Evolutionary conservation across 306 rosid genomes (phyloP).

Genomic region (Boehmeria nivea): DNA sequence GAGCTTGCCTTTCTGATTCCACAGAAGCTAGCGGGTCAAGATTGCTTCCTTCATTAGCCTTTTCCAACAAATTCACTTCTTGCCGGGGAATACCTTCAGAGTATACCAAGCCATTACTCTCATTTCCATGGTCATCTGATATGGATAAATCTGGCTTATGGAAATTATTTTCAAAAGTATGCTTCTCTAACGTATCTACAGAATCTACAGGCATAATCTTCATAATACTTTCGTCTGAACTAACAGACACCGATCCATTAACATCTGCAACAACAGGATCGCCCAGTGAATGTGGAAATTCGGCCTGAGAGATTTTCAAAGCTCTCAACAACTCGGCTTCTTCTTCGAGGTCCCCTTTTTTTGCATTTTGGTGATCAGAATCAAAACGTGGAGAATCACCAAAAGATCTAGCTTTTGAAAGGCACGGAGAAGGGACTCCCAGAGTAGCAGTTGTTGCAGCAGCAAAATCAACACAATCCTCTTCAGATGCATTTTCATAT

Average conservation of each 20-base stretch:
- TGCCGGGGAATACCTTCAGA: conserved; percentile 28
- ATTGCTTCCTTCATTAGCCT: conserved; percentile 26
- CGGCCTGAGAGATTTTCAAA: conserved; percentile 59
- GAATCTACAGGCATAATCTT: conserved; percentile 32
- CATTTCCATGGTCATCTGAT: conserved; percentile 35
- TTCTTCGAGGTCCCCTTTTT: conserved; percentile 93
- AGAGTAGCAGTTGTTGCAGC: conserved; percentile 98
- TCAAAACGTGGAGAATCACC: conserved; percentile 63
- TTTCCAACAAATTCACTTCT: conserved; percentile 28
- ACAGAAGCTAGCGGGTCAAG: conserved; percentile 29
- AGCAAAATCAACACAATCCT: conserved; percentile 87
- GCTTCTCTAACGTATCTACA: conserved; percentile 38
- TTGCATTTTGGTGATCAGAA: conserved; percentile 35
- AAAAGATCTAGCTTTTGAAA: conserved; percentile 71
- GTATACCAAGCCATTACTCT: conserved; percentile 28
- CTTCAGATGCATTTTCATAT: conserved; percentile 47
- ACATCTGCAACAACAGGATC: conserved; percentile 32
- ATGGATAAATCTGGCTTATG: conserved; percentile 34
- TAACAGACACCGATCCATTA: conserved; percentile 24
- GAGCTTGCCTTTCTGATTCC: conserved; percentile 35
- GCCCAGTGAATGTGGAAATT: conserved; percentile 26
- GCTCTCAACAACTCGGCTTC: conserved; percentile 70
- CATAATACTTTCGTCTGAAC: conserved; percentile 30
- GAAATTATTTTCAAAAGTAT: conserved; percentile 27
- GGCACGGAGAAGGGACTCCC: conserved; percentile 94